Conservation (phyloP, 2,329 filamentous ascomycete species). For the Venturia oleaginea region DNA sequence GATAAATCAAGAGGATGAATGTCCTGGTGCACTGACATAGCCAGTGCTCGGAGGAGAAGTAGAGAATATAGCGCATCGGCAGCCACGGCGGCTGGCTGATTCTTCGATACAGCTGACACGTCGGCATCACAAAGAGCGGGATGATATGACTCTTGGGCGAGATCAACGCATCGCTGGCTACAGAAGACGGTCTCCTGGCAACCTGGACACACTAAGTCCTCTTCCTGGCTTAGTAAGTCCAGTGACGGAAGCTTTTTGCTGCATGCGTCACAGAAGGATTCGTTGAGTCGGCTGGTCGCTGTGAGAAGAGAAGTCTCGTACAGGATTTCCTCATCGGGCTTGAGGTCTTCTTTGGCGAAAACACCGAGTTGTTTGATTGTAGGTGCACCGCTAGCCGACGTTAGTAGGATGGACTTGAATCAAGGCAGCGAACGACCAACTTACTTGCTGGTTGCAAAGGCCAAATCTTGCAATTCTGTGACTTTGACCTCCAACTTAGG, state of each 20-base stretch:
- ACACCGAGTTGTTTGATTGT: conserved; percentile 75
- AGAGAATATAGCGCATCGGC: conserved; percentile 53
- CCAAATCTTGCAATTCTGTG: conserved; percentile 64
- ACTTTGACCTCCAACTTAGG: conserved; percentile 74
- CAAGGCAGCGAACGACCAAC: not conserved
- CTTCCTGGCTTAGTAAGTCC: conserved; percentile 16
- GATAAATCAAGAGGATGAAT: conserved; percentile 50
- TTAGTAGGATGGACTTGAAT: not conserved
- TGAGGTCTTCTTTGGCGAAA: conserved; percentile 76
- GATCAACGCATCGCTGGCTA: conserved; percentile 45
- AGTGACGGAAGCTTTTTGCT: conserved; percentile 55
- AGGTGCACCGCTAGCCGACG: conserved; percentile 9
- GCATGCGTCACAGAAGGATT: conserved; percentile 83
- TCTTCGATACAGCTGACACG: conserved; percentile 49
- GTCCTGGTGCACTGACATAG: conserved; percentile 51
- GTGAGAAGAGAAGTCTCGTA: conserved; percentile 79
- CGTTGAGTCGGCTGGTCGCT: conserved; percentile 79
- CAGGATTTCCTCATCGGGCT: conserved; percentile 66
- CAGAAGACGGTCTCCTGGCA: conserved; percentile 55
- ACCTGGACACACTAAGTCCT: conserved; percentile 38
- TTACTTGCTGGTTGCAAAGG: not conserved
- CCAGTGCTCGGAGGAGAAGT: conserved; percentile 48
- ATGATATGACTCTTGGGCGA: conserved; percentile 49
- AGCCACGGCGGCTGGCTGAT: conserved; percentile 47
- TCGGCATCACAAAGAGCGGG: conserved; percentile 47